Base-by-base conservation (phyloP, 345 rosid species). In the Raphanus sativus region DNA sequence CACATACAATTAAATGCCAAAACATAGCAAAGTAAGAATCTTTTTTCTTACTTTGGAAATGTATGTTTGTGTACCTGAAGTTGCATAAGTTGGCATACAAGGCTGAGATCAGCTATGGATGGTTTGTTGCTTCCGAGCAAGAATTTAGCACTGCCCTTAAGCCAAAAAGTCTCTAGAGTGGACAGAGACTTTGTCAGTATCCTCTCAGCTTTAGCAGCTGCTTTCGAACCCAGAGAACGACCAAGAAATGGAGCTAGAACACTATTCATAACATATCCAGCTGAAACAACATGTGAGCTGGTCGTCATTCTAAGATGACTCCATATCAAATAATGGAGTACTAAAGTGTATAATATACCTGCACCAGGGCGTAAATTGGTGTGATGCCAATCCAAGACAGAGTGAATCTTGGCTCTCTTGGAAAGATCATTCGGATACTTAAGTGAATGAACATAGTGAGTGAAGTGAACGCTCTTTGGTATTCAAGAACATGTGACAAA, bases 371-470 rank as follows among this genome's bases (percentile, higher is more conserved):
- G 93, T 81, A 93, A 80, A 79, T 86, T 86, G 28, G 90, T 81
- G 80, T 93, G 98, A 82, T 90, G 97, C 98, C 98, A 93, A 62
- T 90, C 90, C 85, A 94, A 73, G 54, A 89, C 90, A 4, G 98
- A 91, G 21, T 91, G 85, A 77, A 94, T 81, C 87, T 84, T 89
- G 65, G 92, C 96, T 82, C 94, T 90, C 81, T 70, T 89, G 68
- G 72, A 88, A 85, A 94, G 84, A 87, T 94, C 97, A 54, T 86
- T 81, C 2, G 97, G 97, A 82, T 94, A 91, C 97, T 97, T 91
- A 70, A 70, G 63, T 5, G 3, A 29, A 6, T 1, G 8, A 65
- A 40, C 1, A 29, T 0, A 2, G 17, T 50, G 26, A 54, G 7
- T 8, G 25, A 2, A 58, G 62, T 58, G 16, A 21, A 52, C 42